A percentile compares a stretch with the other conserved stretches of the same genome.
phyloP scores from a whole-genome alignment of 257 asterid species.

The Prunella vulgaris region DNA sequence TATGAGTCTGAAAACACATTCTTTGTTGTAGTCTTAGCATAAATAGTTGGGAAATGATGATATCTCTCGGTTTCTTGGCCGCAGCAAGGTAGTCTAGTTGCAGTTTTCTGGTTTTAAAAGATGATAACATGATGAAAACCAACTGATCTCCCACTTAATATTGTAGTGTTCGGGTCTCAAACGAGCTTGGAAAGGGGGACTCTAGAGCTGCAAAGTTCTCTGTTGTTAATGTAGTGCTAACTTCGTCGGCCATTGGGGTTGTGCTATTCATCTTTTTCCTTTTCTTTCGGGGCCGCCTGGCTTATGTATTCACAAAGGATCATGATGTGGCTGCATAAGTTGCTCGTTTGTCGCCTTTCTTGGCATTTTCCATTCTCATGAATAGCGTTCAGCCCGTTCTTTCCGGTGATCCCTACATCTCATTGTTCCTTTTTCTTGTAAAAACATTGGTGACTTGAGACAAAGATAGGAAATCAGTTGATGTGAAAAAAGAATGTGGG shows the following conservation, averaged over 20 bases:
- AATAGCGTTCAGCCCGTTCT: slow-evolving; percentile 52
- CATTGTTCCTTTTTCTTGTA: too few species aligned
- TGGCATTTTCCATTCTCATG: slow-evolving; percentile 44
- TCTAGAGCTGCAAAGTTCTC: slow-evolving; percentile 56
- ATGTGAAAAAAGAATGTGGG: too few species aligned
- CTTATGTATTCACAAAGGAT: background rate
- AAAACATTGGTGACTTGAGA: too few species aligned
- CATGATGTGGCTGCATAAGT: background rate
- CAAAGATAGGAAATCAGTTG: too few species aligned
- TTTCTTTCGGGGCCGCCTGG: background rate
- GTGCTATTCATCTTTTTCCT: background rate
- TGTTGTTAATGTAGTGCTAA: slow-evolving; percentile 28
- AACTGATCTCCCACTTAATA: too few species aligned
- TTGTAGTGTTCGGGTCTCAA: slow-evolving; percentile 57
- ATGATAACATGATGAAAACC: background rate
- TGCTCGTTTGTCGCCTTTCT: background rate
- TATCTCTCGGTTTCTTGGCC: slow-evolving; percentile 61
- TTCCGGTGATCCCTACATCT: background rate
- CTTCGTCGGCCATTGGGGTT: background rate
- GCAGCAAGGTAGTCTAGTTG: slow-evolving; percentile 51
- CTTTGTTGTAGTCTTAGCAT: slow-evolving; percentile 52
- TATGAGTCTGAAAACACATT: background rate
- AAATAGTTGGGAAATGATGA: slow-evolving; percentile 78
- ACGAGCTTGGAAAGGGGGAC: slow-evolving; percentile 71
- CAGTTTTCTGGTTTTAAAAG: background rate